phyloP scores from a whole-genome alignment of 257 asterid species.

The Galeopsis tetrahit region DNA sequence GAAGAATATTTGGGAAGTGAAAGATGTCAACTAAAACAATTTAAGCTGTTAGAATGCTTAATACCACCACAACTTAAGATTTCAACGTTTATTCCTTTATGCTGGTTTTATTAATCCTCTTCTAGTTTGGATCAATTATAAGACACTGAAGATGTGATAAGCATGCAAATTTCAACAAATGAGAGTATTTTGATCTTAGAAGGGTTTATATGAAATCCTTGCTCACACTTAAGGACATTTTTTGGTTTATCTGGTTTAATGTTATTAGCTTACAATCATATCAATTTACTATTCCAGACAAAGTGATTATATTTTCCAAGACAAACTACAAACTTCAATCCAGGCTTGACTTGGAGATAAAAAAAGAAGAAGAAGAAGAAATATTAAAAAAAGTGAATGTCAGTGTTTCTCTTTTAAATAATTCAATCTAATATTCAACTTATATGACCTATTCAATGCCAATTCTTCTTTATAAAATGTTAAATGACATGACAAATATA shows the following conservation, averaged over 20 bases:
- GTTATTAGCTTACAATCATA: neutral
- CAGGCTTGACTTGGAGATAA: neutral
- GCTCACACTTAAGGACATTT: neutral
- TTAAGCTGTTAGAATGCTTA: slow-evolving; percentile 5
- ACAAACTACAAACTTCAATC: neutral
- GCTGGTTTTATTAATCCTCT: slow-evolving; percentile 7
- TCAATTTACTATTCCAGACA: slow-evolving; percentile 13
- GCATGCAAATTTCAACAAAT: neutral
- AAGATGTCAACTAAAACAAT: slow-evolving; percentile 8
- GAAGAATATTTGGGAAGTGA: slow-evolving; percentile 18
- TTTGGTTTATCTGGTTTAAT: neutral
- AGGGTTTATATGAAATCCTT: neutral
- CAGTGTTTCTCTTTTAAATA: too few species aligned
- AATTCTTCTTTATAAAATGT: too few species aligned
- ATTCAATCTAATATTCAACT: too few species aligned
- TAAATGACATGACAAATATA: too few species aligned
- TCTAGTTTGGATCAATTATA: neutral
- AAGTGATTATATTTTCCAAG: neutral
- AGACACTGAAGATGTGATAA: slow-evolving; percentile 14
- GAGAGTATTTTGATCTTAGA: neutral
- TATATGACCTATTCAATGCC: too few species aligned
- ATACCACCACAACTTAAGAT: slow-evolving; percentile 2
- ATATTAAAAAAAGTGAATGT: too few species aligned
- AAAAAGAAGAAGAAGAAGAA: too few species aligned
- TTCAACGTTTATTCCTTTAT: slow-evolving; percentile 13